Conservation (phyloP, 108 stramenopile genomes). For the Parietichytrium sp. region DNA sequence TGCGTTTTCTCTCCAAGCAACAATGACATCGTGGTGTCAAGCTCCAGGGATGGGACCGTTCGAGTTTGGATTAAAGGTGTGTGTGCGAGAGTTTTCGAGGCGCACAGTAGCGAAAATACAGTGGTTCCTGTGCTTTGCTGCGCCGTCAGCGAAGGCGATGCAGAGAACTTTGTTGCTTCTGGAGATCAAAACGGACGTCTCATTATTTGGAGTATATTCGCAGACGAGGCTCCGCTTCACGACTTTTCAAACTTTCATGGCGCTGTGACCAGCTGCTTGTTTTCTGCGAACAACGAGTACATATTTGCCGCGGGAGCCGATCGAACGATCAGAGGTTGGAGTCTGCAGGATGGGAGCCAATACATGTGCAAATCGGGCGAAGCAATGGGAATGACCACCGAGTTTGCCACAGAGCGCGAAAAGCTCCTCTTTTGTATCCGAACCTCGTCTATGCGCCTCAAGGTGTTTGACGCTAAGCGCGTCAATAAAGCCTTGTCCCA, state of each 20-base stretch:
- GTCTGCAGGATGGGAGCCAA: not conserved
- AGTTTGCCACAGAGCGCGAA: not conserved
- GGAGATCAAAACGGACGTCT: constrained; percentile 1
- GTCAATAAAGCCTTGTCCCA: constrained; percentile 16
- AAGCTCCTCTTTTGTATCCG: constrained; percentile 13
- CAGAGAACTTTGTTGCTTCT: not conserved
- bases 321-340: constrained; percentile 14
- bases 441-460: constrained; percentile 4
- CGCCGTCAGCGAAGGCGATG: not conserved
- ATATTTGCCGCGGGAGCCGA: constrained; percentile 29
- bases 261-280: not conserved
- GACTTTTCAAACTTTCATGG: not conserved
- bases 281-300: constrained; percentile 25
- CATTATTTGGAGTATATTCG: constrained; percentile 36
- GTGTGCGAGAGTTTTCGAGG: not conserved
- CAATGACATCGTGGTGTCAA: not conserved
- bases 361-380: constrained; percentile 41
- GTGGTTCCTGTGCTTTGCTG: not conserved
- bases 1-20: not conserved
- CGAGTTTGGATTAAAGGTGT: constrained; percentile 16
- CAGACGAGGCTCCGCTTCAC: not conserved
- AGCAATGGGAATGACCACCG: not conserved
- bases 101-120: not conserved
- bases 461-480: not conserved
- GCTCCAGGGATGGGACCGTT: not conserved